A percentile compares a stretch with the other conserved stretches of the same genome.
These are phyloP conservation scores for Fusarium pseudoanthophilum DNA, from an alignment of 2,329 filamentous ascomycete species.

Conservation along the genomic window DNA sequence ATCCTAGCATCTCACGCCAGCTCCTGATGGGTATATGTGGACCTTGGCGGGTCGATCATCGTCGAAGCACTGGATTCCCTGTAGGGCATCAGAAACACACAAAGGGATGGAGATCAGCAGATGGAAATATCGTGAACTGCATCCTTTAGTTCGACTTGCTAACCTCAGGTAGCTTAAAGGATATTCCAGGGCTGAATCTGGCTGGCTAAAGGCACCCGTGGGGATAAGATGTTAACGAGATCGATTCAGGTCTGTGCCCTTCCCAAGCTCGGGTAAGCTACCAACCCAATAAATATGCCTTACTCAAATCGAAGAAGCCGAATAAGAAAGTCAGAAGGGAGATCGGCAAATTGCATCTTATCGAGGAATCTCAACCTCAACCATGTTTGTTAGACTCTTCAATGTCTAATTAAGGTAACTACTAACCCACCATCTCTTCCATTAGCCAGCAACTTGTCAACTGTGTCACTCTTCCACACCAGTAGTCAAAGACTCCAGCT, in stretches of 20 bases:
- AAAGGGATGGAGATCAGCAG: background rate
- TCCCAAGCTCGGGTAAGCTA: background rate
- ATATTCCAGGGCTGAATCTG: background rate
- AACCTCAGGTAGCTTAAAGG: background rate
- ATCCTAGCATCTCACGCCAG: background rate
- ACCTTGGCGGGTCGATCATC: constrained; percentile 17
- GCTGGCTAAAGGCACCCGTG: background rate
- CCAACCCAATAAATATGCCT: background rate
- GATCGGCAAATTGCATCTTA: constrained; percentile 10
- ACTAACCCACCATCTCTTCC: background rate
- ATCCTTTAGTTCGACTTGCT: background rate
- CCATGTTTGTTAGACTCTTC: background rate
- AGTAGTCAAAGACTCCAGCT: background rate
- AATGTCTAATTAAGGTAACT: constrained; percentile 11
- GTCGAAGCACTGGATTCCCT: background rate
- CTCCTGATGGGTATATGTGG: constrained; percentile 19
- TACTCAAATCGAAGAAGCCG: background rate
- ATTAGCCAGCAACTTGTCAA: background rate
- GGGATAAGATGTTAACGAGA: background rate
- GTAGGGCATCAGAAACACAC: constrained; percentile 2
- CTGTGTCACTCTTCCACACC: constrained; percentile 3
- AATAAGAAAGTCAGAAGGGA: background rate
- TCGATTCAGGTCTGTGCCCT: constrained; percentile 7
- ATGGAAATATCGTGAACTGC: background rate
- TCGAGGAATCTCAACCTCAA: background rate